A percentile compares a stretch with the other conserved stretches of the same genome.
phyloP scores from a whole-genome alignment of 2,329 filamentous ascomycete genomes.

The Colletotrichum tamarilloi region DNA sequence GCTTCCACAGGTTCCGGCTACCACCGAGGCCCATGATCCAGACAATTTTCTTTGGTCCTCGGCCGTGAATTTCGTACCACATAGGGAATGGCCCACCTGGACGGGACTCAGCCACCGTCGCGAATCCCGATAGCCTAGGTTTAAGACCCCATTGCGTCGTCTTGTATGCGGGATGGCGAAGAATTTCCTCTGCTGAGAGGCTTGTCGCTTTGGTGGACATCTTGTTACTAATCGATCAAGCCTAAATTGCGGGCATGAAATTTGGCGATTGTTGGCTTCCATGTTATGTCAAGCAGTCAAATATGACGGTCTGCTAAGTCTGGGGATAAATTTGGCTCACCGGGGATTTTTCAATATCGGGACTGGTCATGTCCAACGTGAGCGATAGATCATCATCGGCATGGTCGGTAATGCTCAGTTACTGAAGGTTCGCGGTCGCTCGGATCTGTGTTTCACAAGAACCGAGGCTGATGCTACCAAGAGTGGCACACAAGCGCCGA shows the following conservation, averaged over 20 bases:
- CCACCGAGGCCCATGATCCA: constrained; percentile 31
- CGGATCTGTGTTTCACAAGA: constrained; percentile 8
- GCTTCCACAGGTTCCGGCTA: constrained; percentile 47
- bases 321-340: no score
- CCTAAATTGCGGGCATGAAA: neutral
- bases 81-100: constrained; percentile 16
- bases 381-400: neutral
- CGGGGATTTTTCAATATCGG: no score
- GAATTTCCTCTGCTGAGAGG: constrained; percentile 7
- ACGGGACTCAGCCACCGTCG: constrained; percentile 1
- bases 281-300: neutral
- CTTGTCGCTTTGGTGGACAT: neutral
- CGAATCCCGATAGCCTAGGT: neutral
- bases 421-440: neutral
- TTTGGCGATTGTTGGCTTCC: neutral
- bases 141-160: constrained; percentile 15
- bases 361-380: no score
- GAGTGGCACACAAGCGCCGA: neutral
- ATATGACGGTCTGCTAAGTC: neutral
- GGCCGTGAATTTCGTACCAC: constrained; percentile 24
- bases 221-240: no score
- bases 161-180: constrained; percentile 11
- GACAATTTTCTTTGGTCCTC: constrained; percentile 11
- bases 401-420: neutral
- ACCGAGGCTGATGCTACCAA: neutral